These are phyloP conservation scores for Blumeria hordei DNA, from an alignment of 2,329 filamentous ascomycete genomes.

Conservation along the genomic window DNA sequence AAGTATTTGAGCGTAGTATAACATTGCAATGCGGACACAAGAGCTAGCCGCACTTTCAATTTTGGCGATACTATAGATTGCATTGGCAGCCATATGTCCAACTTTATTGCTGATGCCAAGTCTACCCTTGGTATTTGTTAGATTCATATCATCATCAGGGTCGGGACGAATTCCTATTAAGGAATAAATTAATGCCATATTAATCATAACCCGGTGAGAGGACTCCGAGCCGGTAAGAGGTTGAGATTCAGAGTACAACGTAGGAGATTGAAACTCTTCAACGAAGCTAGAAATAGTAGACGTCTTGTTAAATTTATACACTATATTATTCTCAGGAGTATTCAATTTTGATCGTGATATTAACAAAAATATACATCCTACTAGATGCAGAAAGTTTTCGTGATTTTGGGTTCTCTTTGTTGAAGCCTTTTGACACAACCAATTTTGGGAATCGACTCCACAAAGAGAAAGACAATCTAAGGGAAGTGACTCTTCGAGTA, in stretches of 20 bases:
- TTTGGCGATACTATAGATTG: slow-evolving; percentile 7
- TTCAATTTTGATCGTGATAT: slow-evolving; percentile 7
- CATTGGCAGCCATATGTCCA: slow-evolving; percentile 7
- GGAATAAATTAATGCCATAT: slow-evolving; percentile 8
- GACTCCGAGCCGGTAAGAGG: slow-evolving; percentile 3
- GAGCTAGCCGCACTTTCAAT: not conserved
- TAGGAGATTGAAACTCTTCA: slow-evolving; percentile 1
- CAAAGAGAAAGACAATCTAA: not conserved
- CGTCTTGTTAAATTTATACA: not conserved
- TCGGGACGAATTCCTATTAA: slow-evolving; percentile 9
- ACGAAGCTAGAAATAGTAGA: not conserved
- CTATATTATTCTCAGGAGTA: slow-evolving; percentile 6
- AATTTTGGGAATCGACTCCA: no score
- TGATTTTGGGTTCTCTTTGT: slow-evolving; percentile 1
- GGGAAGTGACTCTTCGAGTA: slow-evolving; percentile 1
- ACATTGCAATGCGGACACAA: not conserved
- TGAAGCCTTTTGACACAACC: not conserved
- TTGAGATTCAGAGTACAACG: not conserved
- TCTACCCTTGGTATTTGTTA: not conserved
- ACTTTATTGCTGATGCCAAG: slow-evolving; percentile 4
- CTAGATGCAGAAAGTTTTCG: slow-evolving; percentile 5
- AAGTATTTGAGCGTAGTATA: slow-evolving; percentile 8
- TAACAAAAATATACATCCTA: slow-evolving; percentile 8
- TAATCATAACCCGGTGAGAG: slow-evolving; percentile 6
- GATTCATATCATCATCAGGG: not conserved